A percentile compares a stretch with the other conserved stretches of the same genome.
phyloP scores from a whole-genome alignment of 495 filamentous ascomycete species.

The Aspergillus leporis region DNA sequence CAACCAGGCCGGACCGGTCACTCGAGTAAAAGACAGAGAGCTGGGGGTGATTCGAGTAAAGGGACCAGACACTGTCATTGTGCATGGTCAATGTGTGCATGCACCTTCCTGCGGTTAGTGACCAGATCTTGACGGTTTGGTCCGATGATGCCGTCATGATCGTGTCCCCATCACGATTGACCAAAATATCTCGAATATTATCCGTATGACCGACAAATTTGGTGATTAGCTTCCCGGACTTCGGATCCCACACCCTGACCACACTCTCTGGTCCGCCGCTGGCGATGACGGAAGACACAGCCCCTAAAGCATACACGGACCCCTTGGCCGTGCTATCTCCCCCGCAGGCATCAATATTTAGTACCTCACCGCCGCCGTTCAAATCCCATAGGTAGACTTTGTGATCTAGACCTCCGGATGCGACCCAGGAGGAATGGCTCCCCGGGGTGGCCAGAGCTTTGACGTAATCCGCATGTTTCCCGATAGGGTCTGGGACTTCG shows the following conservation, averaged over 20 bases:
- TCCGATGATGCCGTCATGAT: conserved; percentile 96
- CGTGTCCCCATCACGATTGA: conserved; percentile 83
- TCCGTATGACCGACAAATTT: conserved; percentile 99
- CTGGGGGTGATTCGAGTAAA: conserved; percentile 84
- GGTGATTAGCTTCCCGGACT: conserved; percentile 84
- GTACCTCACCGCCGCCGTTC: conserved; percentile 76
- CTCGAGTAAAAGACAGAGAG: conserved; percentile 91
- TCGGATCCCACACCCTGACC: conserved; percentile 90
- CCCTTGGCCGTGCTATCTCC: conserved; percentile 83
- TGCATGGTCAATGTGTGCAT: conserved; percentile 99
- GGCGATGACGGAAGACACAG: conserved; percentile 73
- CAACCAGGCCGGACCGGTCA: conserved; percentile 86
- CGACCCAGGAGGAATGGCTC: conserved; percentile 77
- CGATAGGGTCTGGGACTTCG: conserved; percentile 75
- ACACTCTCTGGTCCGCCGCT: conserved; percentile 94
- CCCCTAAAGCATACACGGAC: conserved; percentile 87
- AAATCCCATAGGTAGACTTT: conserved; percentile 94
- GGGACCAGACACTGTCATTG: conserved; percentile 95
- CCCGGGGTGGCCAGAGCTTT: conserved; percentile 86
- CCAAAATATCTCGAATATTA: conserved; percentile 85
- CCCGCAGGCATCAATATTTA: conserved; percentile 82
- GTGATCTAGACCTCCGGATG: conserved; percentile 92
- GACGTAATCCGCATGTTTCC: conserved; percentile 93
- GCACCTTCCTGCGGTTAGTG: conserved; percentile 87
- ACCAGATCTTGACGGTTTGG: conserved; percentile 97